These are phyloP conservation scores for Calamus simplicifolius DNA, from an alignment of 176 grass and related monocot species.

Conservation along the genomic window DNA sequence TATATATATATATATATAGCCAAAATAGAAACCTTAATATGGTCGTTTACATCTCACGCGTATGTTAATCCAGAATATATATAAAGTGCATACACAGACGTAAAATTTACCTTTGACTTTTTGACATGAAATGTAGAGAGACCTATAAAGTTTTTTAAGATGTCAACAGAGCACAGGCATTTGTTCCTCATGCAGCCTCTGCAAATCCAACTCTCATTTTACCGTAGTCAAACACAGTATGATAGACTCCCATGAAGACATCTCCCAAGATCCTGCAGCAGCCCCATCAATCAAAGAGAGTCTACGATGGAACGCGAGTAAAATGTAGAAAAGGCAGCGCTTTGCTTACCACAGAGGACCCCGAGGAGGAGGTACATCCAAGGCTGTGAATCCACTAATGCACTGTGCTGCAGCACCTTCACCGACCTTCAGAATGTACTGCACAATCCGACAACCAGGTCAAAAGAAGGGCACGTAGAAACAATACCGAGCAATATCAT, in stretches of 20 bases:
- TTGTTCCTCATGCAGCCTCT: constrained; percentile 21
- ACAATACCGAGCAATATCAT: background rate
- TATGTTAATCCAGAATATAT: too few relatives aligned
- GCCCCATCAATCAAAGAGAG: constrained; percentile 6
- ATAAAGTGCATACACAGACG: too few relatives aligned
- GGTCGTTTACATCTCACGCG: too few relatives aligned
- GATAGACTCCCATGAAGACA: constrained; percentile 94
- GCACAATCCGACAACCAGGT: constrained; percentile 6
- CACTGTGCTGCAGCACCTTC: constrained; percentile 58
- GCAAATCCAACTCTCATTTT: constrained; percentile 73
- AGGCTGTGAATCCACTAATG: constrained; percentile 91
- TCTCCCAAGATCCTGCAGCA: constrained; percentile 94
- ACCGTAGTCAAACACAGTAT: constrained; percentile 84
- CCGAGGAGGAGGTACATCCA: constrained; percentile 68
- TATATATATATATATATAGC: too few relatives aligned
- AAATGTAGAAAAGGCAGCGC: background rate
- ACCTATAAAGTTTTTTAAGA: too few relatives aligned
- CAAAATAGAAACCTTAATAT: too few relatives aligned
- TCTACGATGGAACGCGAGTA: background rate
- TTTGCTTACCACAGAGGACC: constrained; percentile 82
- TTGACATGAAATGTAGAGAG: too few relatives aligned
- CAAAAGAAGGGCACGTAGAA: background rate
- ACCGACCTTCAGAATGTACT: constrained; percentile 87
- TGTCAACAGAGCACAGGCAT: too few relatives aligned
- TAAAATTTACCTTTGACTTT: too few relatives aligned